phyloP scores from a whole-genome alignment of 306 rosid genomes.

The Pyrus communis region DNA sequence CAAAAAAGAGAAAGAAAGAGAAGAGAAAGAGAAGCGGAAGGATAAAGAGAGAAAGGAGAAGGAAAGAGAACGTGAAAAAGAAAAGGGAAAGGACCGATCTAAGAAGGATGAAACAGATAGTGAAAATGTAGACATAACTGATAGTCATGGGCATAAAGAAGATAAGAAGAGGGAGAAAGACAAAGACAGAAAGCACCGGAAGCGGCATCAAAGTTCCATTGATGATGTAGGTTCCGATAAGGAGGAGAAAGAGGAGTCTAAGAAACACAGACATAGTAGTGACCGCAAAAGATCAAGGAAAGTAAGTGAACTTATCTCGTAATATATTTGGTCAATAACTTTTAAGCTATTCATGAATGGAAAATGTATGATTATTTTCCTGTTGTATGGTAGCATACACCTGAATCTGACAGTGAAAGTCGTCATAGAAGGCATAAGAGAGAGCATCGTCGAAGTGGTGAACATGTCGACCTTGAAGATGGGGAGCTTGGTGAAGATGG shows the following conservation, averaged over 20 bases:
- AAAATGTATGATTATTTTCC: constrained; percentile 6
- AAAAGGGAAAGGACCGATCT: constrained; percentile 67
- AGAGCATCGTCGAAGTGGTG: constrained; percentile 74
- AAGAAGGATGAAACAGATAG: constrained; percentile 91
- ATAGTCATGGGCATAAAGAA: constrained; percentile 66
- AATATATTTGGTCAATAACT: neutral
- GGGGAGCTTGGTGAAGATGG: constrained; percentile 96
- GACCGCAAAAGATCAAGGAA: constrained; percentile 89
- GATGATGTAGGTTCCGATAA: constrained; percentile 80
- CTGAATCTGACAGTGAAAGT: constrained; percentile 79
- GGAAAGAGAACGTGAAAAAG: constrained; percentile 86
- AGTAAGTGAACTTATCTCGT: constrained; percentile 29
- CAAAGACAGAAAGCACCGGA: constrained; percentile 84
- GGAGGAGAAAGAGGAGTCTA: constrained; percentile 91
- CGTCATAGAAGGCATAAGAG: constrained; percentile 85
- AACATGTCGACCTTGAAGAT: constrained; percentile 84
- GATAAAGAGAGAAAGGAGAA: constrained; percentile 48
- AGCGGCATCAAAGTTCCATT: constrained; percentile 75
- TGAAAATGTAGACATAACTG: constrained; percentile 55
- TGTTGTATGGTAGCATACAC: constrained; percentile 62
- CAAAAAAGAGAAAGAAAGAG: constrained; percentile 77
- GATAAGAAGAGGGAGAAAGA: constrained; percentile 91
- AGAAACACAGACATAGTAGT: constrained; percentile 79
- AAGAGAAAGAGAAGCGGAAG: constrained; percentile 70
- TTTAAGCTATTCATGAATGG: constrained; percentile 6